Base-by-base conservation (phyloP, 2,329 filamentous ascomycete genomes). In the Blumeriella jaapii region DNA sequence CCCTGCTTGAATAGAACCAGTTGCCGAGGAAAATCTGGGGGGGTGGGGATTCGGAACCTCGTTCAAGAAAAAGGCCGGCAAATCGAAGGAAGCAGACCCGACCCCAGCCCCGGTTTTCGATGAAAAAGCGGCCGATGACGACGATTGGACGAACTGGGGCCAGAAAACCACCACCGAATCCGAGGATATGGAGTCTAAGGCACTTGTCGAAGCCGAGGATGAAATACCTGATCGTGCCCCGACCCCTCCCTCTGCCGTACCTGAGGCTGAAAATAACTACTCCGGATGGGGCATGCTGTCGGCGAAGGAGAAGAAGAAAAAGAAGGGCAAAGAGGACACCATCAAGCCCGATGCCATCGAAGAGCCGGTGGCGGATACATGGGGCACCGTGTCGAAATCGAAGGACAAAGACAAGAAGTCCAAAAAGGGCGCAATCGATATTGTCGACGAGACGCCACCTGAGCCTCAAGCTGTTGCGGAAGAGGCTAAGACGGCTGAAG, bases 391-490 rank as follows among this genome's bases (percentile, higher is more conserved):
- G 3, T 31, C 47, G 12, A 14, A 15, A 18, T 46, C 45, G 4
- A 55, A 51, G 31, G 15, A 27, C 8, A 54, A 55, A 31, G 52
- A 55, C 24, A 72, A 71, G 57, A 68, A 69, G 50, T 72, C 59
- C 27, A 69, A 65, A 39, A 68, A 64, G 49, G 72, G 71, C 48
- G 57, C 61, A 10, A 53, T 67, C 15, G 64, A 71, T 38, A 57
- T 69, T 25, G 52, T 64, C 28, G 60, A 63, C 17, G 62, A 63
- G 28, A 60, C 63, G 45, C 62, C 60, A 37, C 58, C 63, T 7
- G 46, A 48, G 16, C 44, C 44, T 17, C 61, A n/a, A n/a, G n/a
- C 66, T 40, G 62, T 65, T 37, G 58, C 62, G 30, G 61, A 62
- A 47, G 62, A 65, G 49, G 51, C 52, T 36, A 61, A 63, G 50